Evolutionary conservation across 306 rosid genomes (phyloP).

Genomic region (Geum urbanum): DNA sequence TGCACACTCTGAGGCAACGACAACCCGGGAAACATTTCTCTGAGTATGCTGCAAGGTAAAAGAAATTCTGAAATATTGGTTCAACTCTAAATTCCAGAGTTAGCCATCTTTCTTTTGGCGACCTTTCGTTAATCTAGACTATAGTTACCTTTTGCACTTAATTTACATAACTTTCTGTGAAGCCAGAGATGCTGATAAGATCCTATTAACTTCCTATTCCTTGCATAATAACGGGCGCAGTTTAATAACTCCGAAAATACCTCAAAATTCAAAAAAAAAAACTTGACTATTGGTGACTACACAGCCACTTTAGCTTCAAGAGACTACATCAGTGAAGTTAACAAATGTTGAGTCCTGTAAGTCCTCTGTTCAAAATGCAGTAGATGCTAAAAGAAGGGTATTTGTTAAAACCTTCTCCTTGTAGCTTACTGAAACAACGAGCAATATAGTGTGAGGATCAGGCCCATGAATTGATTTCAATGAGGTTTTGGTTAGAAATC

Average conservation of each 20-base stretch:
- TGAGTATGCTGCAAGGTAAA: conserved; percentile 98
- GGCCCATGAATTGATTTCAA: neutral
- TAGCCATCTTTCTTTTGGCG: neutral
- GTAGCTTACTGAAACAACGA: neutral
- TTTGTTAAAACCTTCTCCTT: neutral
- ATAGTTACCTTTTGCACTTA: neutral
- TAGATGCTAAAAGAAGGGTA: neutral
- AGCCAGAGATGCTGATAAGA: neutral
- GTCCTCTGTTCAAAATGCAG: neutral
- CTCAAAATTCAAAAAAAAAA: too few relatives aligned
- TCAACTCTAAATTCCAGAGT: neutral
- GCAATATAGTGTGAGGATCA: neutral
- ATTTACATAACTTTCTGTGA: neutral
- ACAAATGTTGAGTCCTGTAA: neutral
- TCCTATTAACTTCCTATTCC: too few relatives aligned
- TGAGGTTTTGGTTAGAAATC: neutral
- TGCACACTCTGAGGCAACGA: conserved; percentile 95
- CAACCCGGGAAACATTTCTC: conserved; percentile 99
- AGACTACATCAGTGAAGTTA: neutral
- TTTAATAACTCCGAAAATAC: too few relatives aligned
- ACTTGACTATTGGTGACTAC: neutral
- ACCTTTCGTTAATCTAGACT: neutral
- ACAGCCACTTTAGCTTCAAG: neutral
- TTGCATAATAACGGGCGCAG: too few relatives aligned
- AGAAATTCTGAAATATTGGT: conserved; percentile 13